Percentiles rank a stretch among this genome's conserved stretches.
These are phyloP conservation scores for Escallonia rubra DNA, from an alignment of 129 eudicot genomes.

Conservation along the genomic window DNA sequence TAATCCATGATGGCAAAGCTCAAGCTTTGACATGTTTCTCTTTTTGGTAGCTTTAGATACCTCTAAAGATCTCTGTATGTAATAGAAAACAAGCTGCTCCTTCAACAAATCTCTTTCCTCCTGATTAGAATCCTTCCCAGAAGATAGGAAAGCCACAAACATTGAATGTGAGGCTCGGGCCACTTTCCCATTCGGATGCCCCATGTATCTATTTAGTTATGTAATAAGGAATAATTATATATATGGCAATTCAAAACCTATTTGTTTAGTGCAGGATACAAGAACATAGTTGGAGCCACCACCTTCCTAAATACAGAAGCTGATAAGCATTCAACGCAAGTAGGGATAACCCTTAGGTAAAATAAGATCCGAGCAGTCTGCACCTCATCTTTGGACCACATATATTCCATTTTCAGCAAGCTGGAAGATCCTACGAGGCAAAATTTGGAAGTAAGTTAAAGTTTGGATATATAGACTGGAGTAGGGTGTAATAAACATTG, in stretches of 20 bases:
- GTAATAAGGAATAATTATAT: slow-evolving; percentile 33
- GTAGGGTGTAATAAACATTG: background rate
- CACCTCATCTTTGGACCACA: slow-evolving; percentile 84
- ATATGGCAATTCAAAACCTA: background rate
- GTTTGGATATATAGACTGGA: background rate
- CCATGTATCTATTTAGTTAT: slow-evolving; percentile 63
- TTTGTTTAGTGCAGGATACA: slow-evolving; percentile 57
- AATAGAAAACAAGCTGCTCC: slow-evolving; percentile 93
- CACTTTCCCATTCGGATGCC: slow-evolving; percentile 88
- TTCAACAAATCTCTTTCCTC: slow-evolving; percentile 66
- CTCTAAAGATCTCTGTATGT: slow-evolving; percentile 93
- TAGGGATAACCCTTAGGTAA: slow-evolving; percentile 80
- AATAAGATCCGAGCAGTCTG: slow-evolving; percentile 87
- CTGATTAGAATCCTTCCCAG: slow-evolving; percentile 56
- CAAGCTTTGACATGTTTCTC: background rate
- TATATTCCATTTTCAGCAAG: slow-evolving; percentile 37
- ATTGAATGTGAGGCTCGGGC: slow-evolving; percentile 82
- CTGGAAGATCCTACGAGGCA: slow-evolving; percentile 38
- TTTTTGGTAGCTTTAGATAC: slow-evolving; percentile 26
- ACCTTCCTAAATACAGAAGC: slow-evolving; percentile 51
- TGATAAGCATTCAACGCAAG: slow-evolving; percentile 69
- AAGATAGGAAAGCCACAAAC: slow-evolving; percentile 78
- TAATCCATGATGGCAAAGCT: background rate
- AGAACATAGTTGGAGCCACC: slow-evolving; percentile 73
- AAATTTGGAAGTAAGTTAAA: background rate